Conservation (phyloP, 2,329 filamentous ascomycete species). For the Colletotrichum sp. region DNA sequence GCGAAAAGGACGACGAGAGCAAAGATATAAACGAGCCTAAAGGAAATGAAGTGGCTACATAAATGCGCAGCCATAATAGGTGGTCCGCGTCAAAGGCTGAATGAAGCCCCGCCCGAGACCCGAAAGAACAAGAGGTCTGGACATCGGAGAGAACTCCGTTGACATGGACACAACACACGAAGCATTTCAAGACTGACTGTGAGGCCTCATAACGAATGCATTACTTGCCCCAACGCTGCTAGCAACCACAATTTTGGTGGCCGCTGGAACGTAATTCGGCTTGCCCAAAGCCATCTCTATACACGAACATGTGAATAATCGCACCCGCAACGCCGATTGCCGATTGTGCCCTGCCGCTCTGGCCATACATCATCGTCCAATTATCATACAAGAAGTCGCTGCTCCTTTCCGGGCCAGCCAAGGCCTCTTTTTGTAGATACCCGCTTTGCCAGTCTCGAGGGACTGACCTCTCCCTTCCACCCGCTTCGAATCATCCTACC, state of each 20-base stretch:
- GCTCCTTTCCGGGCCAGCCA: not conserved
- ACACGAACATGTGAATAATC: constrained; percentile 9
- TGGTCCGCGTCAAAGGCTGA: not conserved
- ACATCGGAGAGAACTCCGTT: not conserved
- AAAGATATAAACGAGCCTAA: not conserved
- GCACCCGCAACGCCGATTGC: constrained; percentile 17
- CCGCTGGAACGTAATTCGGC: not conserved
- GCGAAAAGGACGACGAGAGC: not conserved
- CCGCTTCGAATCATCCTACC: not conserved
- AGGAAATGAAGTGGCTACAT: not conserved
- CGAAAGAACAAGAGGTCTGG: not conserved
- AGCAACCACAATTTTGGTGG: not conserved
- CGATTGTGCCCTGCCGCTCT: constrained; percentile 13
- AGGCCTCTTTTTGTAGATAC: not conserved
- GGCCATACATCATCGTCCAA: constrained; percentile 19
- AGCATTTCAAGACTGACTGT: not conserved
- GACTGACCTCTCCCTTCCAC: not conserved
- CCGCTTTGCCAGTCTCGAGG: not conserved
- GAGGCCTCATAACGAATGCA: constrained; percentile 1
- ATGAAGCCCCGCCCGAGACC: not conserved
- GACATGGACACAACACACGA: not conserved
- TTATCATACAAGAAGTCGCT: constrained; percentile 21
- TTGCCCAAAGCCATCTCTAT: constrained; percentile 14
- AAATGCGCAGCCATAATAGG: not conserved
- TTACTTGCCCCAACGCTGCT: constrained; percentile 3